Percentiles rank a stretch among this genome's conserved stretches.
Conservation (phyloP, 441 rosid genomes). For the Manihot esculenta region DNA sequence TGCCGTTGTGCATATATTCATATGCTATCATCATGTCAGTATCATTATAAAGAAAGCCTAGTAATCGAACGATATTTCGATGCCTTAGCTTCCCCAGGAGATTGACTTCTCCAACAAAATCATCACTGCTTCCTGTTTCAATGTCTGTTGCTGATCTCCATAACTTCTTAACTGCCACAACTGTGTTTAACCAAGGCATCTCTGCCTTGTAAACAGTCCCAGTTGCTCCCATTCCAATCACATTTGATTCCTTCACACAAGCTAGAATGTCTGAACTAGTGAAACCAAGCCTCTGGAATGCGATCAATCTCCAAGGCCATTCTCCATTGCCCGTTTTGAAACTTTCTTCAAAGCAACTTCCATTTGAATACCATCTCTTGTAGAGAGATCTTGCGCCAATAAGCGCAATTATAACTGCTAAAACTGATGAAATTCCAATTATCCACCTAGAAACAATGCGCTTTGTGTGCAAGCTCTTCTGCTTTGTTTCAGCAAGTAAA, state of each 20-base stretch:
- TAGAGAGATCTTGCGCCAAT: slow-evolving; percentile 39
- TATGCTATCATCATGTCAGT: slow-evolving; percentile 77
- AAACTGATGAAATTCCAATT: slow-evolving; percentile 50
- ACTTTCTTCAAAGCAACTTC: slow-evolving; percentile 47
- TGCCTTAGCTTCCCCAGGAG: slow-evolving; percentile 89
- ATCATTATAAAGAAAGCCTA: slow-evolving; percentile 90
- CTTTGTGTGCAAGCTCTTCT: slow-evolving; percentile 40
- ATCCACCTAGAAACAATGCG: slow-evolving; percentile 55
- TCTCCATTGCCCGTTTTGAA: slow-evolving; percentile 48
- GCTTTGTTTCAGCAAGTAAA: slow-evolving; percentile 27
- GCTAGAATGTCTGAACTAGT: slow-evolving; percentile 64
- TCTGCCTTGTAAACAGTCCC: slow-evolving; percentile 82
- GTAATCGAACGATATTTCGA: slow-evolving; percentile 76
- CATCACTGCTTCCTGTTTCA: slow-evolving; percentile 57
- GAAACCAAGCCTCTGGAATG: slow-evolving; percentile 80
- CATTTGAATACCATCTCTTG: slow-evolving; percentile 45
- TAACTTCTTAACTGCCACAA: slow-evolving; percentile 79
- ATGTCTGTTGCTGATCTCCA: slow-evolving; percentile 65
- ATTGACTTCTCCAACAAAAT: slow-evolving; percentile 87
- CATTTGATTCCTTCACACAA: slow-evolving; percentile 65
- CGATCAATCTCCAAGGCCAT: slow-evolving; percentile 88
- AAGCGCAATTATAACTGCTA: slow-evolving; percentile 46
- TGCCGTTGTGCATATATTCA: slow-evolving; percentile 96
- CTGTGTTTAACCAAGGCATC: slow-evolving; percentile 42
- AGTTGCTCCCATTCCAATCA: slow-evolving; percentile 87